Conservation (phyloP, 257 asterid genomes). For the Ocimum tenuiflorum region DNA sequence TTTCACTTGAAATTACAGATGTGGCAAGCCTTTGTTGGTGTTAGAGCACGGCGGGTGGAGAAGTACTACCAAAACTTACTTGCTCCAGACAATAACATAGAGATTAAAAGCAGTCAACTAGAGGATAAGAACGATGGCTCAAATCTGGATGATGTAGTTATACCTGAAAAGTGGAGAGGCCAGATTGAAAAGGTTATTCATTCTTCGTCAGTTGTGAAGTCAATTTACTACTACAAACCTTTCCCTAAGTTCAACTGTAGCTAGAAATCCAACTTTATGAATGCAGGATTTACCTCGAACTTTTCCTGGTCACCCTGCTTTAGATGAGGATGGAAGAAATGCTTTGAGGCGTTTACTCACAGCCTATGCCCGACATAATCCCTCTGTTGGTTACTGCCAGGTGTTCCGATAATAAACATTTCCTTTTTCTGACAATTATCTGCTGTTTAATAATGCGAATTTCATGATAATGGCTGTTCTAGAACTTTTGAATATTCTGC, state of each 20-base stretch:
- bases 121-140: constrained; percentile 31
- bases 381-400: constrained; percentile 98
- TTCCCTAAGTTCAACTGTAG: constrained; percentile 12
- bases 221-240: neutral
- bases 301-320: constrained; percentile 97
- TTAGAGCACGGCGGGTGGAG: constrained; percentile 68
- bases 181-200: constrained; percentile 91
- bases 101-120: constrained; percentile 28
- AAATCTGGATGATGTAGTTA: constrained; percentile 27
- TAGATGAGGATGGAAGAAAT: constrained; percentile 94
- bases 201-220: constrained; percentile 17
- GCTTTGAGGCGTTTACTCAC: constrained; percentile 95
- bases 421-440: neutral
- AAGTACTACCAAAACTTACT: constrained; percentile 79
- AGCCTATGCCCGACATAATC: constrained; percentile 96
- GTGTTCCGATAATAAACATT: constrained; percentile 36
- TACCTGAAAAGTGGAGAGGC: constrained; percentile 85
- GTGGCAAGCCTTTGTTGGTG: constrained; percentile 99
- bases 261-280: constrained; percentile 22
- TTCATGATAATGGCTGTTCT: neutral
- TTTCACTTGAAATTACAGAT: constrained; percentile 43
- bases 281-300: constrained; percentile 95
- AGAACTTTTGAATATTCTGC: no score
- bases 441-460: neutral
- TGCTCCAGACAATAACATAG: constrained; percentile 36